Evolutionary conservation across 345 rosid genomes (phyloP).

Genomic region (Brassica rapa): DNA sequence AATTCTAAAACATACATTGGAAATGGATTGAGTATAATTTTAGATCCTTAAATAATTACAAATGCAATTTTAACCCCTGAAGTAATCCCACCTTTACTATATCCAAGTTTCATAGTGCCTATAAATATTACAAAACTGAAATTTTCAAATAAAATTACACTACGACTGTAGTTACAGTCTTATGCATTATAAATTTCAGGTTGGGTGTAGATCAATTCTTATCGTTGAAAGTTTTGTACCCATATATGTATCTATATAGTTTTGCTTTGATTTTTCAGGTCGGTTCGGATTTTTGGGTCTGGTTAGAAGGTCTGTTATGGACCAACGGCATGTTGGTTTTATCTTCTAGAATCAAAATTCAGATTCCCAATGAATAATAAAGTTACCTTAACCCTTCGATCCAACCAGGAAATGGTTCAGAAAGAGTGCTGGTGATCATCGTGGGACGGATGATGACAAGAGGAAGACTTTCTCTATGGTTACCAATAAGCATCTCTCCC

Average conservation of each 20-base stretch:
- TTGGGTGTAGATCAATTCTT: too few species aligned
- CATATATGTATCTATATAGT: neutral
- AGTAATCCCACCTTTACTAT: too few species aligned
- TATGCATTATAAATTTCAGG: too few species aligned
- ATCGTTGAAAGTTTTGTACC: too few species aligned
- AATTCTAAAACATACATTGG: too few species aligned
- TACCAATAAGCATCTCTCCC: slow-evolving; percentile 73
- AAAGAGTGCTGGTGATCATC: slow-evolving; percentile 62
- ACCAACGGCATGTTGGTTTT: neutral
- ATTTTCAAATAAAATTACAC: too few species aligned
- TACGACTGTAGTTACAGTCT: too few species aligned
- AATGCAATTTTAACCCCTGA: too few species aligned
- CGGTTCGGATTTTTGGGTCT: neutral
- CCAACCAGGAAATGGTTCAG: slow-evolving; percentile 83
- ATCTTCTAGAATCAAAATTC: neutral
- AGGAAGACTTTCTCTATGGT: slow-evolving; percentile 52
- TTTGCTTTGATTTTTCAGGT: neutral
- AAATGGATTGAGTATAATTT: too few species aligned
- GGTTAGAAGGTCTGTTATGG: neutral
- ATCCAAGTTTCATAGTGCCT: too few species aligned
- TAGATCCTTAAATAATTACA: too few species aligned
- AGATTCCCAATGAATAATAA: neutral
- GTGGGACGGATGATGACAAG: slow-evolving; percentile 67
- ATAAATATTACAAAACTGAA: too few species aligned
- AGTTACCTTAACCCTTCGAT: slow-evolving; percentile 74